Base-by-base conservation (phyloP, 2,329 filamentous ascomycete genomes). In the Calonectria hawksworthii region DNA sequence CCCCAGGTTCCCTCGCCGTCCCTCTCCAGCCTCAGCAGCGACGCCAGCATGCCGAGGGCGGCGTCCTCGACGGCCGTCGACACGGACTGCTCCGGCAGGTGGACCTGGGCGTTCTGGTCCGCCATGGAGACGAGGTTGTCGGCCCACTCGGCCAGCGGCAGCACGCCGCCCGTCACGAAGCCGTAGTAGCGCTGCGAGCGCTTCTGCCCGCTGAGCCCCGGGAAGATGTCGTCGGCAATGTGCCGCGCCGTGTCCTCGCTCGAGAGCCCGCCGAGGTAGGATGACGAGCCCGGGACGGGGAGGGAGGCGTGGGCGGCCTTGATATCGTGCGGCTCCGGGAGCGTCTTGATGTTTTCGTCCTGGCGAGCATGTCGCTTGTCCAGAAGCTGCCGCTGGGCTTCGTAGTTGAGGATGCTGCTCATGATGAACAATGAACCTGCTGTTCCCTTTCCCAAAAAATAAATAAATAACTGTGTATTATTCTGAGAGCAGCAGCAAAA, bases 71-170 rank as follows among this genome's bases (percentile, higher is more conserved):
- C 90, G 30, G 92, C 90, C 0, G 95, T 98, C 26, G 92, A 90
- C 36, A 96, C 89, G 0, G 92, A 94, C 83, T 98, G 94, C 26
- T 88, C 87, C 0, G 95, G 93, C 1, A 98, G 87, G 83, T 98
- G 96, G 0, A 98, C 94, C 73, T 93, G 90, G 6, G 96, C 93
- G 83, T 96, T 98, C 83, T 98, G 95, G 83, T 98, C 96, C 75
- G 93, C 90, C 11, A 91, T 90, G 7, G 93, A 93, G 75, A 96
- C 95, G n/a, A 98, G 86, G 77, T 95, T 94, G 83, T 98, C 96
- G 1, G 95, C 96, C 69, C 95, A 91, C 78, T 94, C 90, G 38
- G 96, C 96, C 30, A 95, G 92, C 8, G 95, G 95, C 0, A 96
- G 94, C 10, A 90, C 88, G 18, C 95, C 94, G 56, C 96, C 96